A percentile compares a stretch with the other conserved stretches of the same genome.
phyloP scores from a whole-genome alignment of 2,329 filamentous ascomycete species.

The Nemania bipapillata region DNA sequence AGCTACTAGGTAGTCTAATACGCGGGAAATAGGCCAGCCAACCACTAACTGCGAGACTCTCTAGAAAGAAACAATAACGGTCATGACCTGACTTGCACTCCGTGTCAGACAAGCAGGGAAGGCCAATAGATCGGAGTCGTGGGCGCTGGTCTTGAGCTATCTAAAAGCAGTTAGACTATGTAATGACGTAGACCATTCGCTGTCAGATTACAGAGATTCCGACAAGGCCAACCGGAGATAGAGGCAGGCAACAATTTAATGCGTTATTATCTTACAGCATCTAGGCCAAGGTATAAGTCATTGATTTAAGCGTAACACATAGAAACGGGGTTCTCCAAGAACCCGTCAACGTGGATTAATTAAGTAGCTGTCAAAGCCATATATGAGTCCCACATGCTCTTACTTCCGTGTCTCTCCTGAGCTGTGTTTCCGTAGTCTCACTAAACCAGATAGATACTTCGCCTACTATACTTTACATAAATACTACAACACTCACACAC shows the following conservation, averaged over 20 bases:
- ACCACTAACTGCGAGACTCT: not conserved
- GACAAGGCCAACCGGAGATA: not conserved
- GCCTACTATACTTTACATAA: not conserved
- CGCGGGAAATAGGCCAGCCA: constrained; percentile 1
- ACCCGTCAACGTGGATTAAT: not conserved
- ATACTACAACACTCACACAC: not conserved
- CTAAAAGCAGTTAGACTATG: constrained; percentile 3
- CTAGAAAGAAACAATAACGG: not conserved
- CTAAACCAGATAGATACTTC: not conserved
- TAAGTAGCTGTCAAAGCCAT: not conserved
- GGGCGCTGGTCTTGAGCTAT: not conserved
- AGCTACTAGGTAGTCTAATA: not conserved
- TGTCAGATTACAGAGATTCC: not conserved
- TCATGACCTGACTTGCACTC: constrained; percentile 17
- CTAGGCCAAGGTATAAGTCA: not conserved
- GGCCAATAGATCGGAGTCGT: constrained; percentile 21
- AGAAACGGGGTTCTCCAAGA: constrained; percentile 9
- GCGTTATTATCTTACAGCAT: not conserved
- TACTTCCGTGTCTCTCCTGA: not conserved
- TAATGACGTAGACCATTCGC: constrained; percentile 23
- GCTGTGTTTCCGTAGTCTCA: not conserved
- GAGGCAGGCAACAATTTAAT: not conserved
- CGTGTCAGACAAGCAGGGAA: constrained; percentile 2
- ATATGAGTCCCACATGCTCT: not conserved
- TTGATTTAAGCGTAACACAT: not conserved